Percentiles rank a stretch among this genome's conserved stretches.
These are phyloP conservation scores for Oryza rufipogon DNA, from an alignment of 176 grass and related monocot genomes.

Conservation along the genomic window DNA sequence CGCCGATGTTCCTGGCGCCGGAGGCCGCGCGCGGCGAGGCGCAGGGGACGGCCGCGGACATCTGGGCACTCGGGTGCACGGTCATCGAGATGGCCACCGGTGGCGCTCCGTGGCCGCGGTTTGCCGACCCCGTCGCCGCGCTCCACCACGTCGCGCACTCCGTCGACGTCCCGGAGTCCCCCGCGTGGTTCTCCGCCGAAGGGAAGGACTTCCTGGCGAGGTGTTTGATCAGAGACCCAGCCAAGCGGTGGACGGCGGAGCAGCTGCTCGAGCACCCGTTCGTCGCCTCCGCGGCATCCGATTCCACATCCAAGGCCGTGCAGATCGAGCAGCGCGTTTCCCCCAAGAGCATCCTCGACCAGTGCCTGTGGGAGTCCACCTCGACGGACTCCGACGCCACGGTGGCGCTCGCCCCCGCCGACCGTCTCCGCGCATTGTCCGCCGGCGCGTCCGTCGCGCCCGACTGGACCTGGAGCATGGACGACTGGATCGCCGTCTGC, in stretches of 20 bases:
- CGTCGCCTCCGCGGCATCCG: background rate
- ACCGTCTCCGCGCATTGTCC: constrained; percentile 21
- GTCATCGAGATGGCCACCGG: constrained; percentile 53
- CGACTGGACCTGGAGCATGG: constrained; percentile 38
- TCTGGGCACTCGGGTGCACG: constrained; percentile 54
- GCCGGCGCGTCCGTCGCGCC: background rate
- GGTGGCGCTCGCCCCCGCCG: constrained; percentile 4
- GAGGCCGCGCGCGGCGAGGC: constrained; percentile 50
- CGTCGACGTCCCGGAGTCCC: constrained; percentile 25
- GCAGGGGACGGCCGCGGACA: constrained; percentile 38
- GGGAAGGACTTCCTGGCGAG: constrained; percentile 49
- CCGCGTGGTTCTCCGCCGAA: constrained; percentile 37
- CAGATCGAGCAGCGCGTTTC: constrained; percentile 13
- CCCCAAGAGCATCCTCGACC: constrained; percentile 49
- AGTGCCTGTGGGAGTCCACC: constrained; percentile 26
- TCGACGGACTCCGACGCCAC: background rate
- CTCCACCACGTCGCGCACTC: constrained; percentile 56
- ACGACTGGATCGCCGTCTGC: constrained; percentile 31
- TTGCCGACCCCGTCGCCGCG: constrained; percentile 16
- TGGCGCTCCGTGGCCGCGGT: constrained; percentile 35
- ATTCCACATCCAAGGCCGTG: background rate
- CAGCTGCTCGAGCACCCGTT: constrained; percentile 53
- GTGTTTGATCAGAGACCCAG: constrained; percentile 39
- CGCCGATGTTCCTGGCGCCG: constrained; percentile 50
- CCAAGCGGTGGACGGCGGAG: constrained; percentile 43